phyloP scores from a whole-genome alignment of 169 alveolate species.

The Eimeria acervulina region DNA sequence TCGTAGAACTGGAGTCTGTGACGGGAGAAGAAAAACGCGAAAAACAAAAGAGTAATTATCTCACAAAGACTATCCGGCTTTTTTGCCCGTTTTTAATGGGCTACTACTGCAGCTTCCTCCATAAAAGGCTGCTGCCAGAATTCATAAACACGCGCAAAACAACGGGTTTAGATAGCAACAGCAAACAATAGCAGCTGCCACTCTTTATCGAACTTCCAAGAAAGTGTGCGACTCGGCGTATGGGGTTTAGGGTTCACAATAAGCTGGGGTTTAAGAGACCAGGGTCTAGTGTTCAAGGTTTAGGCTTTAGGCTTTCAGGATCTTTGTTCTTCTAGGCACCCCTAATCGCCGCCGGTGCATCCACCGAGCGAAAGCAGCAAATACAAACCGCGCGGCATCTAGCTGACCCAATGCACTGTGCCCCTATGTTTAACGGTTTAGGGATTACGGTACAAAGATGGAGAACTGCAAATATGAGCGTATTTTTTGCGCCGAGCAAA shows the following conservation, averaged over 20 bases:
- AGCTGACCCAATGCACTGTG: not conserved
- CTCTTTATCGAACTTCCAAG: not conserved
- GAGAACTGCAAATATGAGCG: conserved; percentile 78
- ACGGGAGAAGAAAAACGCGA: not conserved
- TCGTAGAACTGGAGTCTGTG: not conserved
- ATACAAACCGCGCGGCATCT: not conserved
- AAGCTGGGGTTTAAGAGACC: not conserved
- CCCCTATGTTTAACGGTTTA: not conserved
- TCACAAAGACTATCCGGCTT: not conserved
- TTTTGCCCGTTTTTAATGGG: not conserved
- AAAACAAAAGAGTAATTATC: not conserved
- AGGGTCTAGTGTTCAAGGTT: not conserved
- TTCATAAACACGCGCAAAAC: not conserved
- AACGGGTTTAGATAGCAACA: not conserved
- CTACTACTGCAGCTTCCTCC: not conserved
- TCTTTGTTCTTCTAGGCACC: not conserved
- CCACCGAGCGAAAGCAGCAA: not conserved
- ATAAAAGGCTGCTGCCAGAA: not conserved
- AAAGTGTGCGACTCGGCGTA: not conserved
- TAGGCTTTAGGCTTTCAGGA: not conserved
- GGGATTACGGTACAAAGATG: conserved; percentile 10
- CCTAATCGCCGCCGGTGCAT: not conserved
- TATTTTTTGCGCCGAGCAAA: conserved; percentile 84
- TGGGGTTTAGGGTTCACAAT: not conserved
- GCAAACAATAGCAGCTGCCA: not conserved